phyloP scores from a whole-genome alignment of 2,329 filamentous ascomycete species.

The Ophiostoma australiae region DNA sequence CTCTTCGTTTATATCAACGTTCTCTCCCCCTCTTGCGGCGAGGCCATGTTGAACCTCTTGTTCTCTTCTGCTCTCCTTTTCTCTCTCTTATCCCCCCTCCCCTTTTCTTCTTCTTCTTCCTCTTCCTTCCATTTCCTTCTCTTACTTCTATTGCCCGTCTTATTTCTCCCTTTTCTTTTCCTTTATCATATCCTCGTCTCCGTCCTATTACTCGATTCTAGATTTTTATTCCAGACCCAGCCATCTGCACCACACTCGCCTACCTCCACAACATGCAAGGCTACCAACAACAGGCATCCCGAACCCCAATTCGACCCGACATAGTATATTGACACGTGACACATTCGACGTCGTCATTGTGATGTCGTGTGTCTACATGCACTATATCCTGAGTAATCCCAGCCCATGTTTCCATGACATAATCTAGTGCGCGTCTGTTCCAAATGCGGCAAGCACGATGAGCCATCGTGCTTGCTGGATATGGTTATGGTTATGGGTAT shows the following conservation, averaged over 20 bases:
- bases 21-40: neutral
- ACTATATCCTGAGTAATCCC: neutral
- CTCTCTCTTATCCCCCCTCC: neutral
- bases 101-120: neutral
- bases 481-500: too few species aligned
- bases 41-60: neutral
- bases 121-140: neutral
- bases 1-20: constrained; percentile 7
- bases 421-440: neutral
- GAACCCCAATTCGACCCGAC: neutral
- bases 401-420: constrained; percentile 11
- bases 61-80: neutral
- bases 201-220: neutral
- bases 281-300: neutral
- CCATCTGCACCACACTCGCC: neutral
- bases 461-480: neutral
- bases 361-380: constrained; percentile 5
- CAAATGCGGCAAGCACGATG: constrained; percentile 6
- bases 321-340: constrained; percentile 1
- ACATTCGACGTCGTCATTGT: neutral
- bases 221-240: neutral
- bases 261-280: constrained; percentile 1
- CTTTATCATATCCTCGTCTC: too few species aligned
- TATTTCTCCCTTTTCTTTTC: neutral
- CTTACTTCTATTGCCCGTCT: neutral